Evolutionary conservation across 2,329 filamentous ascomycete genomes (phyloP).

Genomic region (Hypoxylon sp.): DNA sequence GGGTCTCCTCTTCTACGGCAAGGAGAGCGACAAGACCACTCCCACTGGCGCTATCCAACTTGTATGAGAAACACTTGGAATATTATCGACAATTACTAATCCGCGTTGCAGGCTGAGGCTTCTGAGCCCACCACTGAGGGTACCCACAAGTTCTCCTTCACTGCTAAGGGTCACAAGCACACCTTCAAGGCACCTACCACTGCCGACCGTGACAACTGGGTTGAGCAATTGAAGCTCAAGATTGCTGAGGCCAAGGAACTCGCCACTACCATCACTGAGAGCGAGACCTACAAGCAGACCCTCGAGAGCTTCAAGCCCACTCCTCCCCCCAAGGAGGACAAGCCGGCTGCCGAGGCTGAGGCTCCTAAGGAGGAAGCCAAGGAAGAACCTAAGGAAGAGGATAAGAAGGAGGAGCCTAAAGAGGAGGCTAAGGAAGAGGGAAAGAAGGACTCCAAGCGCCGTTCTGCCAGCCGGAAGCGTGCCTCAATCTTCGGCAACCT

Average conservation of each 20-base stretch:
- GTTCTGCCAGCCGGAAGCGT: conserved; percentile 76
- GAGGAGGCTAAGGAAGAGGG: conserved; percentile 61
- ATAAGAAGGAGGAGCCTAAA: conserved; percentile 59
- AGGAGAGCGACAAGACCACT: conserved; percentile 85
- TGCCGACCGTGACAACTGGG: conserved; percentile 92
- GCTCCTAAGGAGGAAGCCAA: conserved; percentile 53
- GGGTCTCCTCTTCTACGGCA: conserved; percentile 92
- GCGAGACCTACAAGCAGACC: conserved; percentile 90
- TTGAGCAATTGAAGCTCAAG: conserved; percentile 85
- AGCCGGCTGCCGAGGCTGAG: conserved; percentile 58
- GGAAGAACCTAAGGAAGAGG: conserved; percentile 68
- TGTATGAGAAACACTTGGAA: conserved; percentile 70
- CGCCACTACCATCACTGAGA: conserved; percentile 78
- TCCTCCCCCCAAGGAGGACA: conserved; percentile 62
- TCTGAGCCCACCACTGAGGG: conserved; percentile 83
- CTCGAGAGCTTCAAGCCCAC: conserved; percentile 77
- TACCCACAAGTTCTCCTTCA: conserved; percentile 86
- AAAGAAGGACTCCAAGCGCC: conserved; percentile 72
- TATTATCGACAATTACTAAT: conserved; percentile 50
- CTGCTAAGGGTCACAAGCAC: conserved; percentile 90
- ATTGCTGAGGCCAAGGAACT: conserved; percentile 87
- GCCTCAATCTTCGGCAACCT: conserved; percentile 74
- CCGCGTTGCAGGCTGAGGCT: conserved; percentile 66
- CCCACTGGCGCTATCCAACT: conserved; percentile 88
- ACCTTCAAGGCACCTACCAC: conserved; percentile 84